Base-by-base conservation (phyloP, 331 rosid genomes). In the Malus hybrid region DNA sequence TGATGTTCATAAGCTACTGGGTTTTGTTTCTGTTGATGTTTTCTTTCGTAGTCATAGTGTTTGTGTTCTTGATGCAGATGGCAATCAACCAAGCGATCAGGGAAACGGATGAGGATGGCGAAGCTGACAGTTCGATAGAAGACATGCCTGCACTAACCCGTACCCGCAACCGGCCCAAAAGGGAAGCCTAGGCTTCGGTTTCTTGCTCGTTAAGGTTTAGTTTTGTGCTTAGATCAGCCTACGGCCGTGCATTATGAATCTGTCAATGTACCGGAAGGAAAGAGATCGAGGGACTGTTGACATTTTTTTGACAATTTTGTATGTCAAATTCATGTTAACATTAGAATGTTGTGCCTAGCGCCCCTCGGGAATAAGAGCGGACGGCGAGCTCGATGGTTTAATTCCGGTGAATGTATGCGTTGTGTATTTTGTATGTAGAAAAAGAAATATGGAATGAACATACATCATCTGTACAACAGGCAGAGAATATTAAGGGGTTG, bases 101-200 rank as follows among this genome's bases (percentile, higher is more conserved):
- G 84, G 89, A 88, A 79, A 75, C 80, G 11, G 88, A 85, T 15
- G 90, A 84, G 52, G 86, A 83, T 0, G 73, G 48, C 0, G 88
- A 79, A 12, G 22, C 8, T 24, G 85, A 68, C 34, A 36, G 80
- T 71, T 32, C 53, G 46, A 20, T 65, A 63, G 79, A 82, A 81
- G 80, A 86, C 67, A 80, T 86, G 81, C 84, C 83, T 72, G 82
- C 87, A 70, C 83, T 86, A 69, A 75, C 89, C 44, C 84, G 84
- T 6, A 75, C 88, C 70, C 96, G 93, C 22, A 88, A 92, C 73
- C 81, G 97, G 63, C 96, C 97, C 10, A 92, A 78, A 70, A 89
- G 90, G 71, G 93, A 85, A 78, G 84, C 77, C 42, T 86, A 88
- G 80, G 29, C n/a, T 9, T 7, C 16, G 29, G 15, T 22, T 9